These are phyloP conservation scores for Aspergillus sp. DNA, from an alignment of 2,329 filamentous ascomycete species.

Conservation along the genomic window DNA sequence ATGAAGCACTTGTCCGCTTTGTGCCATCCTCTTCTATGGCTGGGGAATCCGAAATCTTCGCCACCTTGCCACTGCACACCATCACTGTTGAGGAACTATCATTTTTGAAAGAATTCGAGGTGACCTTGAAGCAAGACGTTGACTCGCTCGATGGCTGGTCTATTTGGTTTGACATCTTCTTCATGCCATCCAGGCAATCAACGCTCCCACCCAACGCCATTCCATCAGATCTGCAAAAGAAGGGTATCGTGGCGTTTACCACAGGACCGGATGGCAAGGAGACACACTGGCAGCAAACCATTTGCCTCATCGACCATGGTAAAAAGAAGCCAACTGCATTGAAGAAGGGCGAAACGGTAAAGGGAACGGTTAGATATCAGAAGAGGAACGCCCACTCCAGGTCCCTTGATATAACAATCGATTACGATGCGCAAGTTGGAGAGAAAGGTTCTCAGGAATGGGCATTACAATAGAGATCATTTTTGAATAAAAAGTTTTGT, in stretches of 20 bases:
- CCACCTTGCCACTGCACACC: constrained; percentile 73
- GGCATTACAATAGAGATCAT: constrained; percentile 36
- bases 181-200: constrained; percentile 62
- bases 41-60: constrained; percentile 63
- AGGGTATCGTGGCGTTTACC: constrained; percentile 74
- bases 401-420: constrained; percentile 63
- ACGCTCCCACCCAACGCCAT: constrained; percentile 57
- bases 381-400: constrained; percentile 70
- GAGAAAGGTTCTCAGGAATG: constrained; percentile 44
- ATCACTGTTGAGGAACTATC: constrained; percentile 70
- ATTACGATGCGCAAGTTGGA: constrained; percentile 56
- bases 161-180: constrained; percentile 94
- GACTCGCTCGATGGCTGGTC: constrained; percentile 80
- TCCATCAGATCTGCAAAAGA: constrained; percentile 59
- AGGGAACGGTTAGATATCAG: constrained; percentile 68
- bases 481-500: constrained; percentile 13
- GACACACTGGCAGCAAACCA: constrained; percentile 89
- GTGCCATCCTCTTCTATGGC: constrained; percentile 59
- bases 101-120: constrained; percentile 69
- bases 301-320: constrained; percentile 66
- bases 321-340: constrained; percentile 49
- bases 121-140: constrained; percentile 60
- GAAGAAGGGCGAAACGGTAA: constrained; percentile 59
- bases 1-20: constrained; percentile 76
- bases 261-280: constrained; percentile 74